Conservation (phyloP, 2,329 filamentous ascomycete genomes). For the Epichloe elymi region DNA sequence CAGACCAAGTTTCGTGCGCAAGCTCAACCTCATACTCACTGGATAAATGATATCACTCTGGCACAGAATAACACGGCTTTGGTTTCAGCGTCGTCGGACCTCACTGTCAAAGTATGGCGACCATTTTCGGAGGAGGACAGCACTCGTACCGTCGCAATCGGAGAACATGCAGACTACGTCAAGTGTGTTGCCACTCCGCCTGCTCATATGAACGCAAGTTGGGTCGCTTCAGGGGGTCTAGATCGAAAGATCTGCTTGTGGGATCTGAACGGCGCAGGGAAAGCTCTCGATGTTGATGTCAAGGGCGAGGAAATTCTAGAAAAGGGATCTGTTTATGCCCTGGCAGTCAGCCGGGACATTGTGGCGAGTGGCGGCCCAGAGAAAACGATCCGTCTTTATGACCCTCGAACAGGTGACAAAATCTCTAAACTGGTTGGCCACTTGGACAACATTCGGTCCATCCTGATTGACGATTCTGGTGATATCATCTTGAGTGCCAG, state of each 20-base stretch:
- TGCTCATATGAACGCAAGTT: conserved; percentile 48
- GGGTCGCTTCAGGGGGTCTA: conserved; percentile 92
- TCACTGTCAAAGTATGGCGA: conserved; percentile 86
- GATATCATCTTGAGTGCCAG: conserved; percentile 90
- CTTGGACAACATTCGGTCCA: conserved; percentile 84
- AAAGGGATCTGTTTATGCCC: conserved; percentile 90
- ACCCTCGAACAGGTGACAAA: conserved; percentile 73
- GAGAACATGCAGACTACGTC: conserved; percentile 89
- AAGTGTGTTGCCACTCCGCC: conserved; percentile 77
- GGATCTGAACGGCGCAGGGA: conserved; percentile 80
- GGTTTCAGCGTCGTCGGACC: conserved; percentile 85
- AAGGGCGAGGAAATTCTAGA: conserved; percentile 70
- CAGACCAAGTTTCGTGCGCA: conserved; percentile 47
- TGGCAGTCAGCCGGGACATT: conserved; percentile 67
- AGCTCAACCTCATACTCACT: conserved; percentile 74
- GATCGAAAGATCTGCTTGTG: conserved; percentile 87
- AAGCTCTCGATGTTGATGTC: conserved; percentile 76
- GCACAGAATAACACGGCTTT: conserved; percentile 66
- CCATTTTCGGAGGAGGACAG: conserved; percentile 51
- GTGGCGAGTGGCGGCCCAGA: conserved; percentile 90
- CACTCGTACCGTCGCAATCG: conserved; percentile 52
- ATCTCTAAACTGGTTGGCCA: conserved; percentile 96
- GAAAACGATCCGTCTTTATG: conserved; percentile 85
- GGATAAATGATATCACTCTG: conserved; percentile 86
- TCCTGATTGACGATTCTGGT: conserved; percentile 76